Evolutionary conservation across 2,329 filamentous ascomycete genomes (phyloP).

Genomic region (Coniochaeta pulveracea): DNA sequence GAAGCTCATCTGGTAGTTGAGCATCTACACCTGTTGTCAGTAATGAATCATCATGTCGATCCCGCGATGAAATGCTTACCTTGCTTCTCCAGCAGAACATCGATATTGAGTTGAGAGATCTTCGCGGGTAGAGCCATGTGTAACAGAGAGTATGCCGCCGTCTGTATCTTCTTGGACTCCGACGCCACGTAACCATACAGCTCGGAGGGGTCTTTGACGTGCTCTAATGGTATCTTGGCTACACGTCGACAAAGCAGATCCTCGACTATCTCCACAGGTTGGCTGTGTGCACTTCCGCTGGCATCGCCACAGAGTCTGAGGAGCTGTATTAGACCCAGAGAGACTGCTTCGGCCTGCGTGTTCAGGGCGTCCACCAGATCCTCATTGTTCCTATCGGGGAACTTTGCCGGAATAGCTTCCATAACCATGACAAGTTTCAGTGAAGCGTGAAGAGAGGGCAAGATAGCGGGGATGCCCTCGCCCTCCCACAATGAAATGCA

Average conservation of each 20-base stretch:
- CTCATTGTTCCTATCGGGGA: too few species aligned
- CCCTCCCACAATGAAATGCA: slow-evolving; percentile 47
- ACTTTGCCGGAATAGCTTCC: slow-evolving; percentile 51
- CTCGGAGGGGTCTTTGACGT: slow-evolving; percentile 52
- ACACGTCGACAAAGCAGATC: slow-evolving; percentile 61
- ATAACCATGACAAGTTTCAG: slow-evolving; percentile 59
- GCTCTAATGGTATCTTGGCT: slow-evolving; percentile 47
- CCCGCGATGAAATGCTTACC: slow-evolving; percentile 18
- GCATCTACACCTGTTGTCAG: slow-evolving; percentile 31
- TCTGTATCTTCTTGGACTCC: slow-evolving; percentile 64
- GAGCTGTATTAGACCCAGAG: slow-evolving; percentile 47
- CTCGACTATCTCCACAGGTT: slow-evolving; percentile 68
- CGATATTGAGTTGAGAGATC: slow-evolving; percentile 75
- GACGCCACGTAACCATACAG: slow-evolving; percentile 70
- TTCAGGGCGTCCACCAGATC: slow-evolving; percentile 69
- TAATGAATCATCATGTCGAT: not conserved
- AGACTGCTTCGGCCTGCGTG: slow-evolving; percentile 43
- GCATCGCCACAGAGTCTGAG: too few species aligned
- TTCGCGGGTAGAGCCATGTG: slow-evolving; percentile 66
- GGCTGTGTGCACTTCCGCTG: slow-evolving; percentile 27
- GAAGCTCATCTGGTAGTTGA: slow-evolving; percentile 68
- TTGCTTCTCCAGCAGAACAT: slow-evolving; percentile 60
- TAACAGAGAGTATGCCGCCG: slow-evolving; percentile 68
- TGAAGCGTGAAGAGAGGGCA: slow-evolving; percentile 60
- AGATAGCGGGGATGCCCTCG: slow-evolving; percentile 24